phyloP scores from a whole-genome alignment of 2,329 filamentous ascomycete species.

The Teratosphaeria viscida region DNA sequence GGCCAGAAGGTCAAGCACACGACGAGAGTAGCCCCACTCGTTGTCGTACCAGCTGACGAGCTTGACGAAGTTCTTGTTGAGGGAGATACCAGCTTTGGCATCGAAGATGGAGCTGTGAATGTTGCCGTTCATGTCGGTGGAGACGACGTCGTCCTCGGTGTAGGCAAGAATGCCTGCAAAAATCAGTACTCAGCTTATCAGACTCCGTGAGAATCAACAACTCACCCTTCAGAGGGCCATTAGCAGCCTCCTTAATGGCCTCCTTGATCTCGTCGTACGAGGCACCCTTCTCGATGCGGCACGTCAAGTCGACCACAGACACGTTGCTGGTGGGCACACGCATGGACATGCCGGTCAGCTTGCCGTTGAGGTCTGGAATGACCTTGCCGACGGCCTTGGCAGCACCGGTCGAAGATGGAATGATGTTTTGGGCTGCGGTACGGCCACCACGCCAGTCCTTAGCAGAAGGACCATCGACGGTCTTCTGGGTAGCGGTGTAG shows the following conservation, averaged over 20 bases:
- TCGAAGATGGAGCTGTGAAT: conserved; percentile 95
- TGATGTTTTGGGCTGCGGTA: conserved; percentile 98
- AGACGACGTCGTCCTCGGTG: conserved; percentile 96
- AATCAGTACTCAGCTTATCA: background rate
- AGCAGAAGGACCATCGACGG: conserved; percentile 88
- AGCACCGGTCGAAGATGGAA: conserved; percentile 96
- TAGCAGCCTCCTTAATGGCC: conserved; percentile 71
- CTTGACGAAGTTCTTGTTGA: conserved; percentile 99
- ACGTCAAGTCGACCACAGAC: conserved; percentile 95
- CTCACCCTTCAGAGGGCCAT: conserved; percentile 73
- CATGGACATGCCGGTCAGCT: conserved; percentile 99
- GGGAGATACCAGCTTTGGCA: conserved; percentile 95
- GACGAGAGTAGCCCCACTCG: conserved; percentile 99
- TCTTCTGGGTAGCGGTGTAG: conserved; percentile 99
- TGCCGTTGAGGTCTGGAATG: conserved; percentile 95
- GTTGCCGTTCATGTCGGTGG: conserved; percentile 87
- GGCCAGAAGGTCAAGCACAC: conserved; percentile 41
- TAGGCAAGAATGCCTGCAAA: conserved; percentile 70
- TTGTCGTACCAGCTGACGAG: conserved; percentile 80
- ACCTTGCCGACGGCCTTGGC: conserved; percentile 99
- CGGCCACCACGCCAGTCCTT: conserved; percentile 99
- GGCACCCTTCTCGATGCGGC: conserved; percentile 83
- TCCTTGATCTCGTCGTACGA: conserved; percentile 87
- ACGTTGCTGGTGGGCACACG: conserved; percentile 98
- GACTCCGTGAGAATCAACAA: background rate